Evolutionary conservation across 2,329 filamentous ascomycete genomes (phyloP), one percentile per base, ranked within the genome.

Genomic region (Claviceps arundinis): DNA sequence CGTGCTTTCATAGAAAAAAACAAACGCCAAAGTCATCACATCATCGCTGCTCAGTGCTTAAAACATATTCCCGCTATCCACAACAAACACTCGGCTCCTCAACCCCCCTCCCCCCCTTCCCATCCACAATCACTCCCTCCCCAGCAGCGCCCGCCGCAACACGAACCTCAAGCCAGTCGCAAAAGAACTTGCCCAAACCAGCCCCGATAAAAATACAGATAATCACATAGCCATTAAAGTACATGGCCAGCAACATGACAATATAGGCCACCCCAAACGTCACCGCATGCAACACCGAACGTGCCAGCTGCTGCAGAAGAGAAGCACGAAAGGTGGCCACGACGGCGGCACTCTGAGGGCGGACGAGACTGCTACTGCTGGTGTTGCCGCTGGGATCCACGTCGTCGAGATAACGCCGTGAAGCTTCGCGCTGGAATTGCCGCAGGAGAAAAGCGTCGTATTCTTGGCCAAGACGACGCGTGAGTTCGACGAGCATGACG

Each of bases 181-280:
- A 76, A n/a, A 76, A 56, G 58, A 77, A 77, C 63, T 77, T 77
- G 54, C 75, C 75, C 45, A 77, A 56, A 7, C 72, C 70, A 9
- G 72, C 72, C 4, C 75, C 75, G 43, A 77, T 60, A 54, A 91
- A 78, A 61, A 91, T 87, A 59, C 80, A 86, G 54, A 91, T 84
- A 63, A 91, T 87, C 56, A 91, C 76, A 65, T 87, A 91, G 37
- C 82, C 78, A 58, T 79, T 79, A 61, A 76, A 80, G 63, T 78
- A 78, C 76, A 80, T 80, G 57, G 75, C 75, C 7, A 71, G 67
- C 70, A 84, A 65, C 87, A 91, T 91, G 60, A 90, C 67, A 56
- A 90, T 80, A 64, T 90, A 91, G 2, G 85, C 86, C 3, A 87
- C 76, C 0, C 78, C 82, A 61, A 90, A 87, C 50, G 86, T 84